Evolutionary conservation across 495 filamentous ascomycete species (phyloP).

Genomic region (Achaetomiella virescens): DNA sequence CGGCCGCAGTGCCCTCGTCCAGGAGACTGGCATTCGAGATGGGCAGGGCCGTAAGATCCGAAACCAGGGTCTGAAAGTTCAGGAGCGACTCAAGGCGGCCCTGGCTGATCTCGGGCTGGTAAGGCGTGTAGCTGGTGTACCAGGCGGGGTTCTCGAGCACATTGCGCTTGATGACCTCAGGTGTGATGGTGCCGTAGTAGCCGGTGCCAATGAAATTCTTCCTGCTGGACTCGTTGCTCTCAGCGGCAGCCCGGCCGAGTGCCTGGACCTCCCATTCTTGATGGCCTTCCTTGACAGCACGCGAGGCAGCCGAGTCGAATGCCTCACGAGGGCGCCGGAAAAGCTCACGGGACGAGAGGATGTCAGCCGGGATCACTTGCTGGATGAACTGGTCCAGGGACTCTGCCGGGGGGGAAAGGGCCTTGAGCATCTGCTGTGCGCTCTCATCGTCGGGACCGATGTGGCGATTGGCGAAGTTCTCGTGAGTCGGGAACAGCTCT

Average conservation of each 20-base stretch:
- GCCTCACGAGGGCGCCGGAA: constrained; percentile 18
- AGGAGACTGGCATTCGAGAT: constrained; percentile 93
- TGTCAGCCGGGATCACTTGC: constrained; percentile 77
- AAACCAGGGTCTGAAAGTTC: constrained; percentile 94
- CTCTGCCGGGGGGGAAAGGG: constrained; percentile 65
- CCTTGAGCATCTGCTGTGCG: constrained; percentile 71
- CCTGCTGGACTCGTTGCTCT: constrained; percentile 53
- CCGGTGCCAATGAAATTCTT: constrained; percentile 78
- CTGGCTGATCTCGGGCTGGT: constrained; percentile 97
- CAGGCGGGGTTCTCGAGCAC: constrained; percentile 90
- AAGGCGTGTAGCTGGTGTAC: constrained; percentile 99
- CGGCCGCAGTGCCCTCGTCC: constrained; percentile 90
- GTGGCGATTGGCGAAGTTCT: constrained; percentile 79
- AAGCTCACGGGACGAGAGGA: constrained; percentile 58
- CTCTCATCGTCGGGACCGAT: constrained; percentile 80
- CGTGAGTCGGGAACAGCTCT: constrained; percentile 28
- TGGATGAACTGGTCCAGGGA: constrained; percentile 82
- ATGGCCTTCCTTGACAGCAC: constrained; percentile 20
- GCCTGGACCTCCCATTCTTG: constrained; percentile 35
- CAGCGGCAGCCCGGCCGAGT: constrained; percentile 56
- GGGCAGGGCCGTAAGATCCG: constrained; percentile 80
- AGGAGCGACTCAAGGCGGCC: constrained; percentile 86
- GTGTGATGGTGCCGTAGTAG: constrained; percentile 80
- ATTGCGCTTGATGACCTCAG: constrained; percentile 91
- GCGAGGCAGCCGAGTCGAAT: constrained; percentile 15